phyloP scores from a whole-genome alignment of 257 asterid genomes.

The Nicotiana knightiana region DNA sequence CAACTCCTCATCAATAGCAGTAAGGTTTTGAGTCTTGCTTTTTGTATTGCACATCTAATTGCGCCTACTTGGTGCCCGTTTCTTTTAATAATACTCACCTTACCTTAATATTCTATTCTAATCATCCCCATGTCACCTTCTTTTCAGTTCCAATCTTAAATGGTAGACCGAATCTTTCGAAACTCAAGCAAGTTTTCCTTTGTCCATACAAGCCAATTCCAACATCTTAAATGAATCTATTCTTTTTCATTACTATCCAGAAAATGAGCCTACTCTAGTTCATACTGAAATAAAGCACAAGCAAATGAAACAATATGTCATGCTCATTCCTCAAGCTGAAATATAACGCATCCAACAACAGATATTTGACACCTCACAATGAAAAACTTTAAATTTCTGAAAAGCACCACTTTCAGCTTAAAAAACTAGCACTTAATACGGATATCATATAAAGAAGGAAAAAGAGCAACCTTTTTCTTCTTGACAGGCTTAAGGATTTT shows the following conservation, averaged over 20 bases:
- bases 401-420: not conserved
- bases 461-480: conserved; percentile 69
- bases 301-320: not conserved
- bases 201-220: not conserved
- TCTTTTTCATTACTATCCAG: not conserved
- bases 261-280: not conserved
- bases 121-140: not conserved
- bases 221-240: not conserved
- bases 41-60: too few species aligned
- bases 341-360: not conserved
- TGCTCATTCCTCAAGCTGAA: not conserved
- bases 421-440: not conserved
- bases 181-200: not conserved
- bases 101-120: not conserved
- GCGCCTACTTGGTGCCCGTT: too few species aligned
- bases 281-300: not conserved
- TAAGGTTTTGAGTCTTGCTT: too few species aligned
- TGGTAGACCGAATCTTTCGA: not conserved
- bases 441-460: not conserved
- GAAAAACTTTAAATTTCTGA: not conserved
- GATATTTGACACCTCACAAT: not conserved
- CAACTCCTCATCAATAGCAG: too few species aligned
- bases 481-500: conserved; percentile 94
- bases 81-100: too few species aligned
- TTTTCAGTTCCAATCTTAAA: not conserved